A percentile compares a stretch with the other conserved stretches of the same genome.
Conservation (phyloP, 371 early-diverging fungal genomes). For the Parasitella parasitica region DNA sequence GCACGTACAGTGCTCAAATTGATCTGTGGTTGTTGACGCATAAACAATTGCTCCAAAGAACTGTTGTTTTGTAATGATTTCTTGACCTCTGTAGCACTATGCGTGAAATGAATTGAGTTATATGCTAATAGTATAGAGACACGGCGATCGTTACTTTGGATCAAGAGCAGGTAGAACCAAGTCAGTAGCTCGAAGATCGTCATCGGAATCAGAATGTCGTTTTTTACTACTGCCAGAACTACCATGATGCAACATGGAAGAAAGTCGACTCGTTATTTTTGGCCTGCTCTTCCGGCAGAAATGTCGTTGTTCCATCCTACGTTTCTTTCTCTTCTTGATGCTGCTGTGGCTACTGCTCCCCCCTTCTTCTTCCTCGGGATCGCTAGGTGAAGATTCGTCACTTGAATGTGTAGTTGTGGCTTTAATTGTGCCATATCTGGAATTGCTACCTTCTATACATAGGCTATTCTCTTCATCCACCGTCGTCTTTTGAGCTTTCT, state of each 20-base stretch:
- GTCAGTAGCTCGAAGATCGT: constrained; percentile 8
- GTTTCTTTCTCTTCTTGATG: constrained; percentile 11
- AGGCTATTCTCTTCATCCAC: constrained; percentile 20
- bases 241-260: constrained; percentile 6
- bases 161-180: constrained; percentile 38
- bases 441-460: neutral
- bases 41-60: constrained; percentile 17
- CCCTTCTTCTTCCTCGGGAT: constrained; percentile 6
- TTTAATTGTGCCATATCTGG: constrained; percentile 6
- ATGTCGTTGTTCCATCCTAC: constrained; percentile 18
- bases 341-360: constrained; percentile 5
- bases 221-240: neutral
- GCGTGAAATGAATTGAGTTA: too few species aligned
- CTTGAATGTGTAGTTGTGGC: neutral
- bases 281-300: constrained; percentile 7
- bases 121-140: too few species aligned
- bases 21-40: constrained; percentile 18
- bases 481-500: neutral
- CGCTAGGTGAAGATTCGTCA: constrained; percentile 6
- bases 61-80: neutral
- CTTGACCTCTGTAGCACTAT: constrained; percentile 25
- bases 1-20: constrained; percentile 32
- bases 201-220: constrained; percentile 1
- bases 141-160: too few species aligned
- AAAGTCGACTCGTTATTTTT: neutral